Evolutionary conservation across 2,329 filamentous ascomycete genomes (phyloP).

Genomic region (Gliomastix tumulicola): DNA sequence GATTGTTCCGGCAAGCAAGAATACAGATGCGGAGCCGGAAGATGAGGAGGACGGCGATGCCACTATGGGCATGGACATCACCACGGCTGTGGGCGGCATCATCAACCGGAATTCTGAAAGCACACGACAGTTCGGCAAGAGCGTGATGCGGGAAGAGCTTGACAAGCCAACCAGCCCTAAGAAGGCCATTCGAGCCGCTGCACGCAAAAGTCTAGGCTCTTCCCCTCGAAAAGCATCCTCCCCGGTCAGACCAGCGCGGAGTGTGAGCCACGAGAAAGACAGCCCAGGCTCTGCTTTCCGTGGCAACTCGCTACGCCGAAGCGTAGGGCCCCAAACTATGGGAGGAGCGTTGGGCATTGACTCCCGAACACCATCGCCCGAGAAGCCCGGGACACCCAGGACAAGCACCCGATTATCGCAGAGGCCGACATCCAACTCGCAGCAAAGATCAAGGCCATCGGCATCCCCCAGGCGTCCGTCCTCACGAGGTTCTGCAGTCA

Average conservation of each 20-base stretch:
- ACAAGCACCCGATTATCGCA: no score
- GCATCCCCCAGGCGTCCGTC: no score
- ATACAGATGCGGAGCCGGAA: slow-evolving; percentile 27
- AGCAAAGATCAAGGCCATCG: no score
- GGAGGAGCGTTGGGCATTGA: no score
- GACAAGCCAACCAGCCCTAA: slow-evolving; percentile 37
- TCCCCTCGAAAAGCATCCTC: slow-evolving; percentile 2
- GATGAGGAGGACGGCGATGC: slow-evolving; percentile 18
- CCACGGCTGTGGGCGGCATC: slow-evolving; percentile 56
- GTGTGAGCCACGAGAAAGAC: slow-evolving; percentile 25
- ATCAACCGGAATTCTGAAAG: slow-evolving; percentile 28
- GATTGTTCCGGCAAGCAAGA: slow-evolving; percentile 33
- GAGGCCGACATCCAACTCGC: slow-evolving; percentile 10
- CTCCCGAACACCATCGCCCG: slow-evolving; percentile 13
- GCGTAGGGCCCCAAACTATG: no score
- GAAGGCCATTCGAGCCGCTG: slow-evolving; percentile 23
- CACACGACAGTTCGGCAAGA: slow-evolving; percentile 36
- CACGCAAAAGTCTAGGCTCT: no score
- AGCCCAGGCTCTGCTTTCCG: slow-evolving; percentile 51
- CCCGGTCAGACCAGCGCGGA: slow-evolving; percentile 1
- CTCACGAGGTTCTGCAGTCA: slow-evolving; percentile 5
- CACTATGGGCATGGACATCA: slow-evolving; percentile 63
- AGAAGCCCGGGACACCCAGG: slow-evolving; percentile 4
- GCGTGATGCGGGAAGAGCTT: slow-evolving; percentile 52
- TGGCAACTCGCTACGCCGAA: slow-evolving; percentile 41